Evolutionary conservation across 192 early-diverging fungal genomes (phyloP), one percentile per base, ranked within the genome.

Genomic region (Tieghemiomyces parasiticus): DNA sequence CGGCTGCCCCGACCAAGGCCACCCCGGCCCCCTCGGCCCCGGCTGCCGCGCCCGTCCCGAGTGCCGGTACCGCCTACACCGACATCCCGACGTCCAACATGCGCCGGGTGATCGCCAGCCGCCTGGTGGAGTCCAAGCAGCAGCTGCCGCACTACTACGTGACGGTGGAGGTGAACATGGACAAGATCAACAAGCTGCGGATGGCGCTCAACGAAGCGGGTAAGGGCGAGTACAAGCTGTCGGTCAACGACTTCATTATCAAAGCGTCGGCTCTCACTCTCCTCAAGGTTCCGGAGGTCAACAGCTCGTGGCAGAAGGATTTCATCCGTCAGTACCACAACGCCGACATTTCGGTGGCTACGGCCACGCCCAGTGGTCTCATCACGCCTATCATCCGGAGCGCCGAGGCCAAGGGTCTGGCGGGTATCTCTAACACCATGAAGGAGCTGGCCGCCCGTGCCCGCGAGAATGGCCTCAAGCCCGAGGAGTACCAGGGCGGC

Each of bases 241-340:
- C 93, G 28, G 87, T 98, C 66, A 98, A 98, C 69, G 95, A 98
- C 73, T 96, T 98, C 70, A 81, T 98, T 31, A 84, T 98, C 79
- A 98, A 98, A 83, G 91, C 95, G 0, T 81, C 90, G 22, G 84
- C 83, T 60, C 78, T 89, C 49, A 87, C 93, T 14, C 78, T 98
- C 45, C 81, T 83, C 68, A 87, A 86, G 60, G 89, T 96, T 6
- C 95, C 95, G 26, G 92, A 89, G 52, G 91, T 90, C 60, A 98
- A 98, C 85, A 83, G 74, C 71, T 66, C 69, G 55, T 71, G 70
- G 70, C 82, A 86, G 65, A 83, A 74, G 44, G 85, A 86, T 49
- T 91, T 86, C 65, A 93, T 98, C 71, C 80, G 95, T 58, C 89
- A 96, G 81, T 90, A 86, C 85, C 87, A 90, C 65, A 81, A 73